Percentiles rank a stretch among this genome's conserved stretches.
Evolutionary conservation across 2,329 filamentous ascomycete genomes (phyloP).

Genomic region (Penicillium sclerotiorum): DNA sequence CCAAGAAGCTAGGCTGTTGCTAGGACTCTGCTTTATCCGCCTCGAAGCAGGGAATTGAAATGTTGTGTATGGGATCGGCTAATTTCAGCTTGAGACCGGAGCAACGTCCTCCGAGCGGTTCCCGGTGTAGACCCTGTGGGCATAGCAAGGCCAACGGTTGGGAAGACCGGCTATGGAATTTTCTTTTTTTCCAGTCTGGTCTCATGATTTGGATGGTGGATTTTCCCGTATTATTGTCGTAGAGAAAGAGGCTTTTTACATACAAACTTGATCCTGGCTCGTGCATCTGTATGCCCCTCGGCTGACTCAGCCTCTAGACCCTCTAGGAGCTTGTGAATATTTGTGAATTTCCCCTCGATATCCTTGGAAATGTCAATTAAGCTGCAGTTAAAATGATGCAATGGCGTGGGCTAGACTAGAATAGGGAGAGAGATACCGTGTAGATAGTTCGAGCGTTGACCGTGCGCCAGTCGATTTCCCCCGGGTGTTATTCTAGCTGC

Average conservation of each 20-base stretch:
- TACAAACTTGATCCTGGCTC: not conserved
- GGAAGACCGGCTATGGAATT: slow-evolving; percentile 5
- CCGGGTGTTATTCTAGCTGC: slow-evolving; percentile 1
- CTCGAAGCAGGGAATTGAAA: not conserved
- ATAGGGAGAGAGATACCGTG: not conserved
- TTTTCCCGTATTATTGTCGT: not conserved
- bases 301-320: slow-evolving; percentile 13
- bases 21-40: not conserved
- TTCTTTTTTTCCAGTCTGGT: not conserved
- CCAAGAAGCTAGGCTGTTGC: not conserved
- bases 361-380: not conserved
- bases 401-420: not conserved
- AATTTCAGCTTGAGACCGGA: slow-evolving; percentile 21
- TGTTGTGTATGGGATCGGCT: slow-evolving; percentile 14
- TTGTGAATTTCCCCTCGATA: not conserved
- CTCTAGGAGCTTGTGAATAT: not conserved
- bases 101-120: slow-evolving; percentile 29
- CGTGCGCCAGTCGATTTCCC: not conserved
- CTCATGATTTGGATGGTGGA: not conserved
- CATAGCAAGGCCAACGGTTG: slow-evolving; percentile 11
- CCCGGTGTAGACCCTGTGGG: slow-evolving; percentile 22
- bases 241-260: not conserved
- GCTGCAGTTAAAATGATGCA: slow-evolving; percentile 2
- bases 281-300: slow-evolving; percentile 5
- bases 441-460: not conserved